Conservation (phyloP, 345 rosid genomes). For the Eucalyptus sp. region DNA sequence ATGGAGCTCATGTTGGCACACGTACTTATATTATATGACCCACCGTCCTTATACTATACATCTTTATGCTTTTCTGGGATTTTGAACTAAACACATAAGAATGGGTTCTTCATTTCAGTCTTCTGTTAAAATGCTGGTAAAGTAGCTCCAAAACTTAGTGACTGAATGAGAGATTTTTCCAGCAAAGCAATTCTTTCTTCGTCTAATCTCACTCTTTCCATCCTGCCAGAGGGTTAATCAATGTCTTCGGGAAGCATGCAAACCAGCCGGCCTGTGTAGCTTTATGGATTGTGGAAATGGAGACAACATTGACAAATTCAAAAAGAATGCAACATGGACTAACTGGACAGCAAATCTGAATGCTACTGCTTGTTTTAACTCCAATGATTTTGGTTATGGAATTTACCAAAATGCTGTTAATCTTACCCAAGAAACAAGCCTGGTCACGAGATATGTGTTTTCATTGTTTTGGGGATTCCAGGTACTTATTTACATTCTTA, state of each 20-base stretch:
- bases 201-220: background rate
- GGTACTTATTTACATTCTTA: constrained; percentile 18
- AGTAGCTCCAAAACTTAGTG: background rate
- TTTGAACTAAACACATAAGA: background rate
- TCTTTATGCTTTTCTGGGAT: background rate
- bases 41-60: background rate
- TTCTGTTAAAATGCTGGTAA: background rate
- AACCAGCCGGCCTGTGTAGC: background rate
- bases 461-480: constrained; percentile 95
- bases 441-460: constrained; percentile 53
- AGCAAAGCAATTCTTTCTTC: background rate
- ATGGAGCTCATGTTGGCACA: background rate
- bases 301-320: background rate
- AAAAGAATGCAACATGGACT: fast-evolving
- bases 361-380: constrained; percentile 41
- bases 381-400: constrained; percentile 38
- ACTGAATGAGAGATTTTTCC: background rate
- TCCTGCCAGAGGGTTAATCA: constrained; percentile 75
- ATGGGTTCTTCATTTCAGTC: background rate
- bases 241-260: constrained; percentile 70
- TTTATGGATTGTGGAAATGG: constrained; percentile 62
- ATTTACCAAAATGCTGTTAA: constrained; percentile 40
- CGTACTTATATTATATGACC: background rate
- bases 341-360: constrained; percentile 17
- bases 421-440: constrained; percentile 27